These are phyloP conservation scores for Backusella tarrabulga DNA, from an alignment of 192 early-diverging fungal genomes.

Conservation along the genomic window DNA sequence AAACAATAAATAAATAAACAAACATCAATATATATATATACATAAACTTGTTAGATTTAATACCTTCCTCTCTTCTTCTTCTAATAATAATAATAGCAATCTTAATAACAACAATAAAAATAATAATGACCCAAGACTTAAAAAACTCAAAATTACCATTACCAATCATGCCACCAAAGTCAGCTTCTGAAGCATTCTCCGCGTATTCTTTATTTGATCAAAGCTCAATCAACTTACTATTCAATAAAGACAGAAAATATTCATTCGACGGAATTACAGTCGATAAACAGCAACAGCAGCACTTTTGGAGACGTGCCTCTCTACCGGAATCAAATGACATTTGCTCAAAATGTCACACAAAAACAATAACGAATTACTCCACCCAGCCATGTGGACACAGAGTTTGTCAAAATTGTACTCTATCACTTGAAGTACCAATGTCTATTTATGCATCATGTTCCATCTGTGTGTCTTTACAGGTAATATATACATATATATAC, in stretches of 20 bases:
- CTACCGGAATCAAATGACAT: not conserved
- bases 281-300: not conserved
- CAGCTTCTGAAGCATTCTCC: not conserved
- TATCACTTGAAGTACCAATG: not conserved
- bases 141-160: not conserved
- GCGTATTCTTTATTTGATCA: not conserved
- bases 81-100: not conserved
- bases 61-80: not conserved
- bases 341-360: not conserved
- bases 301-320: conserved; percentile 12
- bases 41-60: not conserved
- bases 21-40: not conserved
- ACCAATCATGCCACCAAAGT: not conserved
- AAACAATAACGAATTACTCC: not conserved
- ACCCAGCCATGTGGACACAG: not conserved
- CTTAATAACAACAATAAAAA: not conserved
- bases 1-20: conserved; percentile 9
- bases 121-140: not conserved
- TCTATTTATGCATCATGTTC: conserved; percentile 9
- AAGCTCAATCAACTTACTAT: not conserved
- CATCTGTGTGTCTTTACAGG: not conserved
- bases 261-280: not conserved
- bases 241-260: not conserved
- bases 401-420: not conserved
- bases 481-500: conserved; percentile 3